Conservation (phyloP, 139 green algal species). For the Closterium sp. region DNA sequence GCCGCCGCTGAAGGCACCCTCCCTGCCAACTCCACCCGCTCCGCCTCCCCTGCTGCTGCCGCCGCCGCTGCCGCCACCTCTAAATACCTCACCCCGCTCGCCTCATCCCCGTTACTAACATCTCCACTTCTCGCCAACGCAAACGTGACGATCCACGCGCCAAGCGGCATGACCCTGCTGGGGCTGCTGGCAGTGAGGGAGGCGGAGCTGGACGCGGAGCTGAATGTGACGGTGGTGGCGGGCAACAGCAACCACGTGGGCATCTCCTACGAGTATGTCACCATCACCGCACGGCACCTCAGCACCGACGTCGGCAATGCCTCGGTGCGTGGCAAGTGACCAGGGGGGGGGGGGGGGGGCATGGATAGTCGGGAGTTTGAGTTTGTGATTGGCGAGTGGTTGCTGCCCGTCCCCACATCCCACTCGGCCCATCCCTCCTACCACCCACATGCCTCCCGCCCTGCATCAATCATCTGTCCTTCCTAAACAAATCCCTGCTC, state of each 20-base stretch:
- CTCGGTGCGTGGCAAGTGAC: not conserved
- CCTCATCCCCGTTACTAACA: not conserved
- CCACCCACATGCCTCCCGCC: too few relatives aligned
- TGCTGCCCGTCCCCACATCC: too few relatives aligned
- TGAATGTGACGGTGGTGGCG: not conserved
- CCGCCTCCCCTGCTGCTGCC: not conserved
- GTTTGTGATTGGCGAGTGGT: too few relatives aligned
- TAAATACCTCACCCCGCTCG: not conserved
- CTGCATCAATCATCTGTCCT: too few relatives aligned
- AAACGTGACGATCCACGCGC: not conserved
- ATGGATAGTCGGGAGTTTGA: too few relatives aligned
- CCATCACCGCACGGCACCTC: not conserved
- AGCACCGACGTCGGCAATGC: not conserved
- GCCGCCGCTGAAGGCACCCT: not conserved
- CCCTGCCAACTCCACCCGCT: not conserved
- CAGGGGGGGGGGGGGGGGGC: too few relatives aligned
- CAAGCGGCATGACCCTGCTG: not conserved
- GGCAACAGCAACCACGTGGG: not conserved
- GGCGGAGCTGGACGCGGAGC: not conserved
- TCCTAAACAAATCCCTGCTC: too few relatives aligned
- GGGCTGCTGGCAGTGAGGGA: not conserved
- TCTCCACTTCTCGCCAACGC: not conserved
- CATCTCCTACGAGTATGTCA: not conserved
- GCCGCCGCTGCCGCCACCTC: not conserved
- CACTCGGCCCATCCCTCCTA: too few relatives aligned